Conservation (phyloP, 2,329 filamentous ascomycete species). For the Hypomyces perniciosus region DNA sequence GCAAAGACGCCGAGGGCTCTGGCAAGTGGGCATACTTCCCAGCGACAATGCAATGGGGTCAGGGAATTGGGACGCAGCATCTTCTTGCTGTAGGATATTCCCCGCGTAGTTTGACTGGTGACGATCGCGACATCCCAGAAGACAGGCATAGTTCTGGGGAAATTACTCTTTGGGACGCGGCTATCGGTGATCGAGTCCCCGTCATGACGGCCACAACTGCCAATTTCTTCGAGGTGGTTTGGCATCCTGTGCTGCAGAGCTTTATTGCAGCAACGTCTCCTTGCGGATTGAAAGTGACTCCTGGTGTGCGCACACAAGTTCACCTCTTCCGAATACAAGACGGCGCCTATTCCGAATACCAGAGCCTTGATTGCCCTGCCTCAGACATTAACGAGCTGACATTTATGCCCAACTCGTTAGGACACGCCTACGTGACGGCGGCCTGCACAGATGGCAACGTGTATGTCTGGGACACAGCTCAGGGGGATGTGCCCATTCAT, state of each 20-base stretch:
- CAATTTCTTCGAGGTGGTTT: slow-evolving; percentile 60
- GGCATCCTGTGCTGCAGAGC: slow-evolving; percentile 50
- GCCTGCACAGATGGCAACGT: slow-evolving; percentile 56
- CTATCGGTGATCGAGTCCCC: slow-evolving; percentile 35
- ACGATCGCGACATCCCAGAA: slow-evolving; percentile 54
- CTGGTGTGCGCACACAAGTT: slow-evolving; percentile 48
- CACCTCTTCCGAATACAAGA: slow-evolving; percentile 42
- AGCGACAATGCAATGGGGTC: slow-evolving; percentile 58
- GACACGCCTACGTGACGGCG: slow-evolving; percentile 51
- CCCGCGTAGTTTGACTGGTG: slow-evolving; percentile 45
- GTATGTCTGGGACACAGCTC: slow-evolving; percentile 58
- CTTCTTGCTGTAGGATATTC: slow-evolving; percentile 58
- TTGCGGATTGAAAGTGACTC: slow-evolving; percentile 37
- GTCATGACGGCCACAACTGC: slow-evolving; percentile 47
- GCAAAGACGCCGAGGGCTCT: slow-evolving; percentile 26
- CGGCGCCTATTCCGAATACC: slow-evolving; percentile 36
- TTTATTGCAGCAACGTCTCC: slow-evolving; percentile 56
- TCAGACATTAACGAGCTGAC: slow-evolving; percentile 58
- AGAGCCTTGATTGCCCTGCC: slow-evolving; percentile 53
- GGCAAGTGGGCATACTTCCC: slow-evolving; percentile 58
- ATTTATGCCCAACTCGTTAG: slow-evolving; percentile 48
- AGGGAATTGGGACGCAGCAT: slow-evolving; percentile 37
- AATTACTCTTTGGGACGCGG: slow-evolving; percentile 53
- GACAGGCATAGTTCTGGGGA: slow-evolving; percentile 54
- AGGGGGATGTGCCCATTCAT: slow-evolving; percentile 50